Percentiles rank a stretch among this genome's conserved stretches.
These are phyloP conservation scores for Lepidium campestre DNA, from an alignment of 441 rosid species.

Conservation along the genomic window DNA sequence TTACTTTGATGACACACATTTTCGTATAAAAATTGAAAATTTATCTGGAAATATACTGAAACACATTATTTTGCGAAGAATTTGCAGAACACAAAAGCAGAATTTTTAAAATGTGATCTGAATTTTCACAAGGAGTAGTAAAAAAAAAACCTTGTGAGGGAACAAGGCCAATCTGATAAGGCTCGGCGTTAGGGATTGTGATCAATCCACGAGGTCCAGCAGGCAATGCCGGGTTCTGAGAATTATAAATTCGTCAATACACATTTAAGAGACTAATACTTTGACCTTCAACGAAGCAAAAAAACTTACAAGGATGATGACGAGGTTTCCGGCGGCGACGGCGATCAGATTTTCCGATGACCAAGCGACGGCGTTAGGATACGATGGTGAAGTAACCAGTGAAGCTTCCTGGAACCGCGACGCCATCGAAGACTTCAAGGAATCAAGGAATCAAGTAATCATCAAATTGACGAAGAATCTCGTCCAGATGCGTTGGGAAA, in stretches of 20 bases:
- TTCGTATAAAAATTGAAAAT: background rate
- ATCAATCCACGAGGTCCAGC: constrained; percentile 83
- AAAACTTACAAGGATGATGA: constrained; percentile 62
- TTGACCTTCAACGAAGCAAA: background rate
- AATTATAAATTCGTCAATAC: background rate
- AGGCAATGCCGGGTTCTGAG: constrained; percentile 83
- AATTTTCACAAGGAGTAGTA: background rate
- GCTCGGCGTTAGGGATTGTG: constrained; percentile 43
- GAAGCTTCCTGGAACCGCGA: constrained; percentile 74
- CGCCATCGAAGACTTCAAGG: constrained; percentile 36
- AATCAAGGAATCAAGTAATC: background rate
- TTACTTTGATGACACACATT: background rate
- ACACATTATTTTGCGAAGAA: background rate
- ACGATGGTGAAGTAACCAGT: constrained; percentile 64
- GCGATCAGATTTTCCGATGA: constrained; percentile 90
- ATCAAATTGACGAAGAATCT: background rate
- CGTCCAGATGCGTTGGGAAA: background rate
- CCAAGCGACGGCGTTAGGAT: constrained; percentile 84
- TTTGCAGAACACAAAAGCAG: background rate
- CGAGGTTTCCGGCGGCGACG: constrained; percentile 74
- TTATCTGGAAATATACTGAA: background rate
- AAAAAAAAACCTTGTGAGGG: constrained; percentile 48
- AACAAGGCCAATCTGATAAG: constrained; percentile 62
- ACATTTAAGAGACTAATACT: background rate
- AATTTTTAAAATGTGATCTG: background rate